These are phyloP conservation scores for Schizophyllum amplum DNA, from an alignment of 1,284 basidiomycete genomes.

Conservation along the genomic window DNA sequence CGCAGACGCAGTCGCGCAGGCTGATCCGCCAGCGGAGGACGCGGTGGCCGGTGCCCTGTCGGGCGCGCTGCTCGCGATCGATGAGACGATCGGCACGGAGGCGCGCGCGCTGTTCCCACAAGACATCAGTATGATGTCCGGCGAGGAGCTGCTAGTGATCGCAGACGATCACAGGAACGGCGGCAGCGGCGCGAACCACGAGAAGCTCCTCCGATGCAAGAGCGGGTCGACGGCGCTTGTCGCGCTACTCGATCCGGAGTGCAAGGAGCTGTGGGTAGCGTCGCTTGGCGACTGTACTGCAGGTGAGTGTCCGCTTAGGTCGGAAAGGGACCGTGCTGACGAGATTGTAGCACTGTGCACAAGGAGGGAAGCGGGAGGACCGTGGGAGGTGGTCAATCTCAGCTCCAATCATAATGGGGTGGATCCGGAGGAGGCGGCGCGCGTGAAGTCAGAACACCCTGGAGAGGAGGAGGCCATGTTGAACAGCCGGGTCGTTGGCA, in stretches of 20 bases:
- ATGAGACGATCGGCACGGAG: constrained; percentile 25
- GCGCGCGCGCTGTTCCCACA: constrained; percentile 23
- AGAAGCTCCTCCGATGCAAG: constrained; percentile 25
- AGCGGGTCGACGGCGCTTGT: constrained; percentile 28
- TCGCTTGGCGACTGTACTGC: constrained; percentile 31
- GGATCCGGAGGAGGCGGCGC: constrained; percentile 20
- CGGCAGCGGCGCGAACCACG: constrained; percentile 17
- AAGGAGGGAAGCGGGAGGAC: constrained; percentile 13
- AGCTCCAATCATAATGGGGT: constrained; percentile 26
- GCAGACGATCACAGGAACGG: constrained; percentile 22
- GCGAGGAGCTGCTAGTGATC: constrained; percentile 28
- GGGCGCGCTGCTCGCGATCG: constrained; percentile 26
- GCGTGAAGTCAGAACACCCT: constrained; percentile 25
- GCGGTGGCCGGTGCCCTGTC: constrained; percentile 17
- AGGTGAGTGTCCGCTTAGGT: constrained; percentile 15
- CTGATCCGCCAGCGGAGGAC: constrained; percentile 5
- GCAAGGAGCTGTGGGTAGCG: constrained; percentile 27
- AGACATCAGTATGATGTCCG: constrained; percentile 20
- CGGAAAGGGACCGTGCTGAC: not conserved
- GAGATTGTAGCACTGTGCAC: constrained; percentile 19
- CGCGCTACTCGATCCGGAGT: constrained; percentile 22
- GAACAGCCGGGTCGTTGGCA: constrained; percentile 21
- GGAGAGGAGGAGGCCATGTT: constrained; percentile 24
- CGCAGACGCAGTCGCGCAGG: constrained; percentile 1
- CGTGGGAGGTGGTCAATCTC: constrained; percentile 21